Evolutionary conservation across 2,329 filamentous ascomycete genomes (phyloP).

Genomic region (Ceratocystis cacaofunesta): DNA sequence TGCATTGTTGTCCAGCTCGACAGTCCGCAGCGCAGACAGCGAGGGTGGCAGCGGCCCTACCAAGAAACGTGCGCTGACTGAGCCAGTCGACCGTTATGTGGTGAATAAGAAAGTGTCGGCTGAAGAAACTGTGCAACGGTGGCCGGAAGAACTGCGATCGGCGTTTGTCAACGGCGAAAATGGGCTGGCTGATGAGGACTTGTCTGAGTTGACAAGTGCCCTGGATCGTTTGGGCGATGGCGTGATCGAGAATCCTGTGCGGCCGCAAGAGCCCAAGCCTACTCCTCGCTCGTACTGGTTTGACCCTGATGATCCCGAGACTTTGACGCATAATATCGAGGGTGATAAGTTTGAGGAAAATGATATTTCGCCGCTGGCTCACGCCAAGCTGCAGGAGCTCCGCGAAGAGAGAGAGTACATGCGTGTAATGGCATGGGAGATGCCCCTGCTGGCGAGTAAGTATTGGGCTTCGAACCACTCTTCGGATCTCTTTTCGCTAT

Average conservation of each 20-base stretch:
- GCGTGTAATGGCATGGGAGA: slow-evolving; percentile 81
- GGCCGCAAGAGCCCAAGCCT: slow-evolving; percentile 19
- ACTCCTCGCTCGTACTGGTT: slow-evolving; percentile 34
- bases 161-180: slow-evolving; percentile 10
- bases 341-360: slow-evolving; percentile 57
- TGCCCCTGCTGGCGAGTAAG: slow-evolving; percentile 80
- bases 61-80: slow-evolving; percentile 15
- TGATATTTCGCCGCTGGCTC: slow-evolving; percentile 69
- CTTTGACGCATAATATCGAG: slow-evolving; percentile 37
- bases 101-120: slow-evolving; percentile 14
- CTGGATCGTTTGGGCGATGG: slow-evolving; percentile 19
- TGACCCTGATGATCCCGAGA: slow-evolving; percentile 34
- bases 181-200: slow-evolving; percentile 11
- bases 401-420: slow-evolving; percentile 81
- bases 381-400: slow-evolving; percentile 76
- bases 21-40: not conserved
- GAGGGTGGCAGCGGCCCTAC: not conserved
- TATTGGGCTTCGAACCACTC: slow-evolving; percentile 18
- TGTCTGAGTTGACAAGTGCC: slow-evolving; percentile 10
- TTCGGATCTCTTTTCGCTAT: too few relatives aligned
- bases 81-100: slow-evolving; percentile 9
- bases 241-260: slow-evolving; percentile 16
- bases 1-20: not conserved
- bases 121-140: slow-evolving; percentile 15
- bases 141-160: slow-evolving; percentile 13